A percentile compares a stretch with the other conserved stretches of the same genome.
phyloP scores from a whole-genome alignment of 2,329 filamentous ascomycete species.

The Phyllachora maydis region DNA sequence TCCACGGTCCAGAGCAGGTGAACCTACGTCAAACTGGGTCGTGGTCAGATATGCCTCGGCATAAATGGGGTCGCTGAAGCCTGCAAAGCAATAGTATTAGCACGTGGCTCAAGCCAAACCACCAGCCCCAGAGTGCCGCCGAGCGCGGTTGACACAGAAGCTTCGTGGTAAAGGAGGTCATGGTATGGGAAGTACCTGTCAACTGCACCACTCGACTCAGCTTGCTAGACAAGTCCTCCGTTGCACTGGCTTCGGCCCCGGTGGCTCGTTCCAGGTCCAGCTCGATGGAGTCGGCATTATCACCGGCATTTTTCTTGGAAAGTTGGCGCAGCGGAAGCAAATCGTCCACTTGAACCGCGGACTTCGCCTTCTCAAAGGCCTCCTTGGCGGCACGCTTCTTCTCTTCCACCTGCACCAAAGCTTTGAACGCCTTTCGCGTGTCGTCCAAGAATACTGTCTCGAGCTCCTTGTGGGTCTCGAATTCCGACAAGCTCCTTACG shows the following conservation, averaged over 20 bases:
- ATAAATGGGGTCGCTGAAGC: slow-evolving; percentile 95
- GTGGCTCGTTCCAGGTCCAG: slow-evolving; percentile 86
- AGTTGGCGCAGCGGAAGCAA: slow-evolving; percentile 84
- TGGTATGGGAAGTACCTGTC: too few species aligned
- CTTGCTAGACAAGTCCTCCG: slow-evolving; percentile 82
- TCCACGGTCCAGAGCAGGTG: too few species aligned
- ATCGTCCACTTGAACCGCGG: slow-evolving; percentile 87
- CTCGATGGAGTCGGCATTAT: slow-evolving; percentile 71
- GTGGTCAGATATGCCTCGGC: slow-evolving; percentile 99
- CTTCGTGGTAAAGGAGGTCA: too few species aligned
- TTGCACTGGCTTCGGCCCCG: slow-evolving; percentile 56
- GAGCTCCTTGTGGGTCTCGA: slow-evolving; percentile 71
- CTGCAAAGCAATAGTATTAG: too few species aligned
- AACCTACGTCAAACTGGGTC: slow-evolving; percentile 98
- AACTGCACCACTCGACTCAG: slow-evolving; percentile 91
- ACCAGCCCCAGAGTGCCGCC: too few species aligned
- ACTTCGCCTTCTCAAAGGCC: slow-evolving; percentile 80
- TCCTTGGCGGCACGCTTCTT: slow-evolving; percentile 95
- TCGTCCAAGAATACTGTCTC: slow-evolving; percentile 88
- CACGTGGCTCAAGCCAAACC: too few species aligned
- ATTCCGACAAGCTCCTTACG: slow-evolving; percentile 79
- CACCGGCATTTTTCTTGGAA: slow-evolving; percentile 69
- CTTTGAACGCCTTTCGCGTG: slow-evolving; percentile 84
- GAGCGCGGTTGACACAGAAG: too few species aligned
- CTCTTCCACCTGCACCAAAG: slow-evolving; percentile 94